Evolutionary conservation across 371 early-diverging fungal species (phyloP).

Genomic region (Rhizopus arrhizus): DNA sequence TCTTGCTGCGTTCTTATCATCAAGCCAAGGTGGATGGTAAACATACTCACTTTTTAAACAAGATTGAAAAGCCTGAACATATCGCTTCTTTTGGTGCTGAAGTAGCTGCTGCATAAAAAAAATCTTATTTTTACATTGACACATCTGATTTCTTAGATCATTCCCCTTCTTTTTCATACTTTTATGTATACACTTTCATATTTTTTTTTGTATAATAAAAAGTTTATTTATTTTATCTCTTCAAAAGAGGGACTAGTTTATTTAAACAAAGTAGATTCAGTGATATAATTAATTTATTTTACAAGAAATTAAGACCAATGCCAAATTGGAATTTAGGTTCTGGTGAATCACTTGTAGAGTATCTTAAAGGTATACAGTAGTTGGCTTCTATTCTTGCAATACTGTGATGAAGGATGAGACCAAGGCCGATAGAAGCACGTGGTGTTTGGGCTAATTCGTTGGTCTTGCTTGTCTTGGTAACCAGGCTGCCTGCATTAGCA

Average conservation of each 20-base stretch:
- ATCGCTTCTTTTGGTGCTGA: slow-evolving; percentile 17
- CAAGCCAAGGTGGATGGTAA: slow-evolving; percentile 30
- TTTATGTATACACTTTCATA: not conserved
- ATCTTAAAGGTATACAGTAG: slow-evolving; percentile 49
- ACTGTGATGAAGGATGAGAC: slow-evolving; percentile 81
- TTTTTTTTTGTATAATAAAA: not conserved
- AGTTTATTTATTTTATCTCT: not conserved
- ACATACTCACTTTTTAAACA: slow-evolving; percentile 29
- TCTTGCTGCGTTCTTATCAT: slow-evolving; percentile 34
- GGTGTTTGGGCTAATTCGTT: slow-evolving; percentile 54
- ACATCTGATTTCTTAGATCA: no score
- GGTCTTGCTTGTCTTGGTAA: slow-evolving; percentile 30
- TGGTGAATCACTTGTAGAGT: slow-evolving; percentile 64
- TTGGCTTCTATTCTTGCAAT: slow-evolving; percentile 59
- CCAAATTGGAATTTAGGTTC: slow-evolving; percentile 84
- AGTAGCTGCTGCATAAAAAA: slow-evolving; percentile 8
- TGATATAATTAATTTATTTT: slow-evolving; percentile 8
- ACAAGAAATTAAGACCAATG: slow-evolving; percentile 83
- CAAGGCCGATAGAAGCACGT: slow-evolving; percentile 74
- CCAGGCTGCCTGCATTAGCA: slow-evolving; percentile 82
- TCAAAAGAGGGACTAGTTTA: not conserved
- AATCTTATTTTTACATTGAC: no score
- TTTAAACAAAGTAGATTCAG: no score
- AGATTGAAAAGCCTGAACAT: slow-evolving; percentile 34
- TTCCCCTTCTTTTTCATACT: not conserved